Conservation (phyloP, 441 rosid genomes). For the Erysimum pusillum region DNA sequence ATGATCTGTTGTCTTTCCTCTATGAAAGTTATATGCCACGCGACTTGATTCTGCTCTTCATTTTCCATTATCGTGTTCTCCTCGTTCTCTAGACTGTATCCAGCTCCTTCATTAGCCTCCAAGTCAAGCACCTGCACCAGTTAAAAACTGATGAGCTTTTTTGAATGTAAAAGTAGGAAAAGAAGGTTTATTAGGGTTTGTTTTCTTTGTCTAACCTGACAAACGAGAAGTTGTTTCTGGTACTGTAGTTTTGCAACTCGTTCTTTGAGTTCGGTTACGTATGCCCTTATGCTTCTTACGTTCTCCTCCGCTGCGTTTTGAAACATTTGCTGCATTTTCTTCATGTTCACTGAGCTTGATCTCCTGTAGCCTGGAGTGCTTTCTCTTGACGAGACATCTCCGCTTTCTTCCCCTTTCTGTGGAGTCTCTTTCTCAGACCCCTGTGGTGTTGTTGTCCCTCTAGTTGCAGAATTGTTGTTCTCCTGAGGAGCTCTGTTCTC, state of each 20-base stretch:
- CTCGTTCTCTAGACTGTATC: conserved; percentile 68
- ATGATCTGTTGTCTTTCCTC: conserved; percentile 95
- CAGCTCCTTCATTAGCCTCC: conserved; percentile 96
- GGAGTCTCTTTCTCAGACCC: conserved; percentile 78
- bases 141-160: conserved; percentile 20
- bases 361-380: conserved; percentile 77
- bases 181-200: neutral
- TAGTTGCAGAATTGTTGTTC: conserved; percentile 54
- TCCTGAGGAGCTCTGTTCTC: conserved; percentile 87
- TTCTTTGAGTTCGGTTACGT: conserved; percentile 95
- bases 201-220: conserved; percentile 70
- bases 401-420: conserved; percentile 81
- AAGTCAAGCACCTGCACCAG: conserved; percentile 87
- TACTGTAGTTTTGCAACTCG: conserved; percentile 98
- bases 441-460: conserved; percentile 35
- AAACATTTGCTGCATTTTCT: conserved; percentile 98
- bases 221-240: conserved; percentile 98
- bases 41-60: conserved; percentile 69
- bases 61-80: conserved; percentile 56
- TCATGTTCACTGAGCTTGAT: conserved; percentile 95
- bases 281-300: conserved; percentile 91
- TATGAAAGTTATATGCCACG: conserved; percentile 82
- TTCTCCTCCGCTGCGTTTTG: conserved; percentile 99
- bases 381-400: conserved; percentile 87
- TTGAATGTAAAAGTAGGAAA: neutral